Evolutionary conservation across 768 basidiomycete species (phyloP), one percentile per base, ranked within the genome.

Genomic region (Coprinopsis strossmayeri): DNA sequence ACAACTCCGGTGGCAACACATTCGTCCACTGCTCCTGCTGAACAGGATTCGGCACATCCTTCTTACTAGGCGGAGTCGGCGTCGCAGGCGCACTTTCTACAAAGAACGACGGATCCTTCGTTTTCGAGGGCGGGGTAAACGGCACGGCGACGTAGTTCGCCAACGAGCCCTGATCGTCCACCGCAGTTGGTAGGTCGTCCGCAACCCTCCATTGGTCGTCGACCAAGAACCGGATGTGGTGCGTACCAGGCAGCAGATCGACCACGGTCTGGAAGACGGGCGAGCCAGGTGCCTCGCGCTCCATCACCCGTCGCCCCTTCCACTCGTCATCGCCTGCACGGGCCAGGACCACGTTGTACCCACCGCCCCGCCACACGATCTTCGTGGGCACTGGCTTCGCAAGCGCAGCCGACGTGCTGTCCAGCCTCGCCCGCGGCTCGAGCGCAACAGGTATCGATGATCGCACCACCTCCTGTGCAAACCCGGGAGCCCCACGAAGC

Each of bases 171-270:
- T 92, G 88, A 61, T 97, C 93, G 61, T 93, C 91, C 40, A 94
- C 91, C 1, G 91, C 91, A 21, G 87, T 84, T 4, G 89, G 87
- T 21, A 76, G 74, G 54, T 88, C 81, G 54, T 84, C 77, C 2
- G 86, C 79, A 5, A 87, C 79, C 52, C 85, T 79, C 82, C 86
- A 91, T 39, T 82, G 78, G 40, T 87, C 89, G 63, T 98, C 95
- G 52, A 98, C 89, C 55, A 97, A 79, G 73, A 96, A 98, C 50
- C 93, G 90, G 61, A 97, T 76, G 55, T 93, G 89, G 61, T 97
- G 92, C 0, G 92, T 92, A 13, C 95, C 95, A 0, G 92, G 91
- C 9, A 81, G 79, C 0, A 98, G 78, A 38, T 57, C 30, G 39
- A 78, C 69, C n/a, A 63, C 69, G 2, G 69, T 62, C 26, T 53